Conservation (phyloP, 2,329 filamentous ascomycete genomes). For the Fusarium virguliforme region DNA sequence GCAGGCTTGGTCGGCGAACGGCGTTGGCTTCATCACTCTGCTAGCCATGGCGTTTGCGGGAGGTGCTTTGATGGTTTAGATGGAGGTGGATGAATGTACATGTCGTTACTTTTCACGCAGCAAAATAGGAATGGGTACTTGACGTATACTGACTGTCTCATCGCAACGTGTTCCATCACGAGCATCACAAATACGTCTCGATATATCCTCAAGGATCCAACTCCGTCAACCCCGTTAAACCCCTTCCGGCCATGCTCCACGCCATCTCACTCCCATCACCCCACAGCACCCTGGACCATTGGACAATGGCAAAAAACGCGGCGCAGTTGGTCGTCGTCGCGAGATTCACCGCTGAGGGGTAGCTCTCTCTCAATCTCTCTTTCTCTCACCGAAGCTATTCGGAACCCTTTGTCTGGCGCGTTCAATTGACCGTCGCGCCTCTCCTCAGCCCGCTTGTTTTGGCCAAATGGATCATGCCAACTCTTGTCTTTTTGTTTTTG, state of each 20-base stretch:
- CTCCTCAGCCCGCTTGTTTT: background rate
- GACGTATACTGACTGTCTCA: background rate
- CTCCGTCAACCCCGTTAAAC: conserved; percentile 33
- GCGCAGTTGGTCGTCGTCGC: background rate
- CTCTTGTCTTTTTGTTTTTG: background rate
- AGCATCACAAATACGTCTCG: background rate
- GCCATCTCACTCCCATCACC: conserved; percentile 24
- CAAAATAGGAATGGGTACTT: conserved; percentile 1
- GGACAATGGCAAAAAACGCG: conserved; percentile 23
- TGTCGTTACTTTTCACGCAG: conserved; percentile 20
- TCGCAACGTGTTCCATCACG: background rate
- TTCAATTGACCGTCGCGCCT: background rate
- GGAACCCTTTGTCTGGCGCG: background rate
- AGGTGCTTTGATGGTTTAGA: conserved; percentile 52
- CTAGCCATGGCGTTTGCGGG: conserved; percentile 53
- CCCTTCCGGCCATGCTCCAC: conserved; percentile 40
- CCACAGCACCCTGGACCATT: conserved; percentile 39
- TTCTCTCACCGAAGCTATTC: conserved; percentile 14
- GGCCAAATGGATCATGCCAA: background rate
- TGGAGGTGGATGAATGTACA: background rate
- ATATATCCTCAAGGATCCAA: background rate
- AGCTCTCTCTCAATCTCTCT: background rate
- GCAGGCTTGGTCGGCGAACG: conserved; percentile 45
- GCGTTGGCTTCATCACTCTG: conserved; percentile 45
- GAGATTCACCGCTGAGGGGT: conserved; percentile 42